Base-by-base conservation (phyloP, 2,329 filamentous ascomycete species). In the Colletotrichum sidae region DNA sequence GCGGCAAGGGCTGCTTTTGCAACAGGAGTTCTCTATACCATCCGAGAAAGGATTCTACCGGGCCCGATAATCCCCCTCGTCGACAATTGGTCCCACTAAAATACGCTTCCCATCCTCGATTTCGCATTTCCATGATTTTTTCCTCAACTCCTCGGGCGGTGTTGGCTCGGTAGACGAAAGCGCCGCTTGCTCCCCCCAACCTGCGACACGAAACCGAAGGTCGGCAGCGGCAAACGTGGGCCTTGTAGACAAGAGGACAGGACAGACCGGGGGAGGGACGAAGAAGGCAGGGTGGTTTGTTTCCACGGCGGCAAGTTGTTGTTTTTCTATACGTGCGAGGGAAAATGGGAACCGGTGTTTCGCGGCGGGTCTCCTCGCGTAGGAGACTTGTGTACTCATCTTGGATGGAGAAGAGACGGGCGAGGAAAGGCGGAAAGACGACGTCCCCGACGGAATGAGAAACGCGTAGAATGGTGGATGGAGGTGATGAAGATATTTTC, bases 11-110 rank as follows among this genome's bases (percentile, higher is more conserved):
- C 60, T 65, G 53, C 60, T 34, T 57, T 50, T 44, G 45, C 61
- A 67, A 35, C 55, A 67, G 56, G 56, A 61, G 52, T 67, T 67
- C 50, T 50, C 45, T 65, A 65, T 52, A 67, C 50, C 60, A 55
- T 50, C 44, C 34, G 65, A 64, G 53, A 52, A 34, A 13, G 51
- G 35, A 33, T 42, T 45, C 54, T 12, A n/a, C 13, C 17, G 51
- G 45, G 38, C 61, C 44, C 44, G 44, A 46, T 60, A 60, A 50
- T 52, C 57, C 45, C 13, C 17, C 49, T 54, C 11, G 35, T 65
- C 64, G 60, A 53, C 49, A 39, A 37, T 50, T 52, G 33, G 15
- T 37, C 35, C 12, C 34, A 44, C n/a, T 52, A 57, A 67, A 64
- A 49, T 10, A 41, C 49, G 54, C 64, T 42, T 17, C 60, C 35